Conservation (phyloP, 1,284 basidiomycete genomes). For the Sanghuangporus sanghuang region DNA sequence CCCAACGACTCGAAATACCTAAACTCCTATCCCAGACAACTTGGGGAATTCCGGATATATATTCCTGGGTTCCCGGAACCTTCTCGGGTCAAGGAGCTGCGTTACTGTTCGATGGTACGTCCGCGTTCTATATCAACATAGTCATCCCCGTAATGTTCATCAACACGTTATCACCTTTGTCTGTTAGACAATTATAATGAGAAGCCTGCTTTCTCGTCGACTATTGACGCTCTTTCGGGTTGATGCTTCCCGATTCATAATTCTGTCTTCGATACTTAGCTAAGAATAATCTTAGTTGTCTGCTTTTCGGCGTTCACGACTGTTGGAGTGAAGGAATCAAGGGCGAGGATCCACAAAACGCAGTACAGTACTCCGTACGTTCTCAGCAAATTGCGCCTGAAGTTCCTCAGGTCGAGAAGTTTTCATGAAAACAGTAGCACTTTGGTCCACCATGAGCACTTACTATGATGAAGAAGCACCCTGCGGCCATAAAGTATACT, state of each 20-base stretch:
- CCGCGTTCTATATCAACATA: neutral
- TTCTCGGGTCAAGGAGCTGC: conserved; percentile 32
- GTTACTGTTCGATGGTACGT: conserved; percentile 20
- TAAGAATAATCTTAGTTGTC: too few relatives aligned
- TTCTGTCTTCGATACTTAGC: too few relatives aligned
- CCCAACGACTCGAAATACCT: too few relatives aligned
- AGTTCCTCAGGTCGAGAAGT: too few relatives aligned
- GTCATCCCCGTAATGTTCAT: neutral
- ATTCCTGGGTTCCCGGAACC: conserved; percentile 48
- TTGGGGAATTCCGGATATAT: conserved; percentile 26
- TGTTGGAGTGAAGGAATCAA: too few relatives aligned
- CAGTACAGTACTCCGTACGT: too few relatives aligned
- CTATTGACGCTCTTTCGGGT: neutral
- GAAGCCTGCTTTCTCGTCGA: conserved; percentile 10
- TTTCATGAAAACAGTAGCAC: too few relatives aligned
- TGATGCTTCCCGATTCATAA: too few relatives aligned
- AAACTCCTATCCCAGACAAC: conserved; percentile 3
- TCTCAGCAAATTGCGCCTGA: too few relatives aligned
- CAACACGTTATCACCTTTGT: neutral
- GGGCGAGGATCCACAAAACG: too few relatives aligned
- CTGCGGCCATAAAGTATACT: neutral
- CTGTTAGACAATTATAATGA: conserved; percentile 6
- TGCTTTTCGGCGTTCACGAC: too few relatives aligned
- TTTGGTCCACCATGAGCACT: too few relatives aligned
- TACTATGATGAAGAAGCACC: neutral